Base-by-base conservation (phyloP, 805 yeast genomes). In the Cyberlindnera subsufficiens region DNA sequence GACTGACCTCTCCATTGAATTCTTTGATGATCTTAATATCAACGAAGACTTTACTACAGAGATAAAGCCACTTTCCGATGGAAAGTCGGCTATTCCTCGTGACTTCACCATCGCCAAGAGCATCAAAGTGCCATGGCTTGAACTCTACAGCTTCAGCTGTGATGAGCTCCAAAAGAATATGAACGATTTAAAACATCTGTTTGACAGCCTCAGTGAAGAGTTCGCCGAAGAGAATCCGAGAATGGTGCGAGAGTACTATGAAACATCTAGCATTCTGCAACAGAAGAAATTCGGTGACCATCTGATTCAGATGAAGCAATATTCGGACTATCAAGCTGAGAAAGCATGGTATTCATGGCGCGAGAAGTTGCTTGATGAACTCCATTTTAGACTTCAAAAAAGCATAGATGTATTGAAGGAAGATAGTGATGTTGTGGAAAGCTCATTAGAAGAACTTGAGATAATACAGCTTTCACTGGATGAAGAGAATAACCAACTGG, bases 61-160 rank as follows among this genome's bases (percentile, higher is more conserved):
- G 20, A 42, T 58, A 15, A 40, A 49, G 30, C 45, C 43, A 6
- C 11, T 44, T 2, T 15, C 39, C 4, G 38, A 42, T 3, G 19
- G 35, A 4, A 35, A 45, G 3, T 11, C 32, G 0, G 36, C 46
- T 3, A 17, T 35, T 4, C 37, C 41, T 6, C 25, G 49, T 20
- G 59, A 56, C 22, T 58, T 41, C 35, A 44, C 48, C 8, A 44
- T 53, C 17, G 57, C 61, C 3, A 53, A 43, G 20, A 44, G 43
- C 22, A 42, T 55, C 2, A 51, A 51, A 19, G 15, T 55, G 3
- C 62, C 62, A 6, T 55, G 59, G 59, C 30, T 58, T 6, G 62
- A 56, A 19, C 45, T 58, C 1, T 53, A 49, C 32, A 49, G 47
- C 20, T 58, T 58, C 39, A 55, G 62, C 37, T 58, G 62, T 46